phyloP scores from a whole-genome alignment of 805 yeast species.

The Candida maesae region DNA sequence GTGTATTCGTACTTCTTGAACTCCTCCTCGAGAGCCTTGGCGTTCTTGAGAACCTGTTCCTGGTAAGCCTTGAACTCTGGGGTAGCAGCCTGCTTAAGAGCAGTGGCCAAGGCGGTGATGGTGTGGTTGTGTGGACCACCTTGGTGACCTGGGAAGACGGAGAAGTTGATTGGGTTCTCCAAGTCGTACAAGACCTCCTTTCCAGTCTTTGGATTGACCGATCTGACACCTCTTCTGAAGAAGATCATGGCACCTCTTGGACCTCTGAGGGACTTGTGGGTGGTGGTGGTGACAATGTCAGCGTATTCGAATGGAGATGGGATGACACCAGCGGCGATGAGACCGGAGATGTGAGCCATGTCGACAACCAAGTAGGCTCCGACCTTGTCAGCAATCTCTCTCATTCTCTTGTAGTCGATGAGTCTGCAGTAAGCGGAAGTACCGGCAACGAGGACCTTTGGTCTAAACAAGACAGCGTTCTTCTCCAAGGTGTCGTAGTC shows the following conservation, averaged over 20 bases:
- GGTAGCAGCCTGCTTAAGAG: slow-evolving; percentile 84
- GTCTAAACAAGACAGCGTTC: slow-evolving; percentile 89
- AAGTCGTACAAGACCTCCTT: slow-evolving; percentile 82
- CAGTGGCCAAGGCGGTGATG: slow-evolving; percentile 92
- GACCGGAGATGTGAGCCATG: slow-evolving; percentile 98
- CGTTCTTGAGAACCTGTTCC: slow-evolving; percentile 75
- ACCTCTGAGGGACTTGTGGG: slow-evolving; percentile 98
- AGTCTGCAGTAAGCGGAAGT: slow-evolving; percentile 97
- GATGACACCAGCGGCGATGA: slow-evolving; percentile 92
- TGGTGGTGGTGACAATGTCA: slow-evolving; percentile 96
- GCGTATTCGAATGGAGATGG: slow-evolving; percentile 97
- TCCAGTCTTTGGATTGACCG: slow-evolving; percentile 69
- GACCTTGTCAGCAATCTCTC: slow-evolving; percentile 93
- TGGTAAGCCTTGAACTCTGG: slow-evolving; percentile 90
- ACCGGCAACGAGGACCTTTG: slow-evolving; percentile 95
- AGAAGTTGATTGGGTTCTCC: slow-evolving; percentile 89
- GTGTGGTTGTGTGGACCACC: slow-evolving; percentile 99
- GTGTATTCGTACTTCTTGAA: slow-evolving; percentile 61
- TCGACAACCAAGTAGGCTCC: slow-evolving; percentile 95
- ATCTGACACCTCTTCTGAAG: slow-evolving; percentile 92
- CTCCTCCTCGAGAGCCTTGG: slow-evolving; percentile 69
- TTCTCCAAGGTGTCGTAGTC: slow-evolving; percentile 94
- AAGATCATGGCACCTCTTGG: slow-evolving; percentile 99
- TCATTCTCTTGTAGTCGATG: slow-evolving; percentile 95
- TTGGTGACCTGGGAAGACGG: slow-evolving; percentile 99